These are phyloP conservation scores for Coemansia interrupta DNA, from an alignment of 192 early-diverging fungal genomes.

Conservation along the genomic window DNA sequence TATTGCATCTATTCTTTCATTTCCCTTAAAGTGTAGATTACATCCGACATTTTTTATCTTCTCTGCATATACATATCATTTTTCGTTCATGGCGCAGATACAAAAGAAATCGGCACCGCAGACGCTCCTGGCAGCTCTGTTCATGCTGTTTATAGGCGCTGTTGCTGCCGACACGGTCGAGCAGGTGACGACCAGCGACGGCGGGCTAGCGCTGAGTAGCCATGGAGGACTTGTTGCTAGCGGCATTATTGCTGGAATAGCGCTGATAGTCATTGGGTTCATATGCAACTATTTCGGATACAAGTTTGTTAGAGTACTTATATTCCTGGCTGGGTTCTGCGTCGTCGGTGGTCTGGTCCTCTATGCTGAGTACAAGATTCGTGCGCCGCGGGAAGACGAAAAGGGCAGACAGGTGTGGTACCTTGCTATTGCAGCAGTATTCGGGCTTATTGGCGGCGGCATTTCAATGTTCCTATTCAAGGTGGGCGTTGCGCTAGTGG, in stretches of 20 bases:
- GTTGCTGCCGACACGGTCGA: conserved; percentile 16
- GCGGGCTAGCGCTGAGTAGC: conserved; percentile 33
- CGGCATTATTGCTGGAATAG: conserved; percentile 58
- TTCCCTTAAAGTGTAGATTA: neutral
- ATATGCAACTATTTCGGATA: conserved; percentile 68
- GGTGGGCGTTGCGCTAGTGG: conserved; percentile 71
- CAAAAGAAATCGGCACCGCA: conserved; percentile 1
- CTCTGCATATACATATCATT: neutral
- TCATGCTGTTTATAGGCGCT: conserved; percentile 22
- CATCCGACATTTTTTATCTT: neutral
- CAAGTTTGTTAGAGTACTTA: conserved; percentile 62
- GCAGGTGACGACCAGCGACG: conserved; percentile 22
- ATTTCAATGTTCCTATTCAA: conserved; percentile 65
- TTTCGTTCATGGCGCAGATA: neutral
- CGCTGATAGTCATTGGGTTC: conserved; percentile 63
- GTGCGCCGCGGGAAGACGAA: conserved; percentile 43
- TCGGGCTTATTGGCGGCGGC: conserved; percentile 65
- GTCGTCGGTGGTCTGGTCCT: conserved; percentile 53
- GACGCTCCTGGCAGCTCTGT: conserved; percentile 13
- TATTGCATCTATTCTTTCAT: neutral
- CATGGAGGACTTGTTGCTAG: conserved; percentile 35
- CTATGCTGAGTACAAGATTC: conserved; percentile 42
- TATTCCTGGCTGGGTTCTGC: conserved; percentile 79
- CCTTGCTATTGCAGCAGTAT: conserved; percentile 59
- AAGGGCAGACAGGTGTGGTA: conserved; percentile 41